Evolutionary conservation across 225 moss, liverwort and hornwort genomes (phyloP).

Genomic region (Physcomitrellopsis africana): DNA sequence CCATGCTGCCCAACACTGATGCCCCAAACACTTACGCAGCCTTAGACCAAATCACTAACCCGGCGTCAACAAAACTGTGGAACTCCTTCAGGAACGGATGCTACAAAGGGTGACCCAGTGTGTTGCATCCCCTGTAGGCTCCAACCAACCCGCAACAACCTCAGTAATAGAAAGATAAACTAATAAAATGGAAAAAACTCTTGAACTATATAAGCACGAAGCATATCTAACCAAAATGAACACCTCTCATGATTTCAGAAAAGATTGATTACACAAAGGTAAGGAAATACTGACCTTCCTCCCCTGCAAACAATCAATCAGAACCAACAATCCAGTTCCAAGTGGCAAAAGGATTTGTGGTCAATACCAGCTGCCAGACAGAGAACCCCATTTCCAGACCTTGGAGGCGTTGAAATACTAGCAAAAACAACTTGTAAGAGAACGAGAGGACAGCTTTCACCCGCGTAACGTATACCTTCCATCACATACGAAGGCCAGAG

Average conservation of each 20-base stretch:
- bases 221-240: constrained; percentile 31
- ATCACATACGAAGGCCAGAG: constrained; percentile 47
- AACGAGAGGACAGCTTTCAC: constrained; percentile 39
- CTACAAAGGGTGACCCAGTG: constrained; percentile 65
- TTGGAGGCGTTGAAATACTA: constrained; percentile 8
- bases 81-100: constrained; percentile 63
- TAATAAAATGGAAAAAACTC: constrained; percentile 34
- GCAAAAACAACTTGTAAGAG: constrained; percentile 15
- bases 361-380: constrained; percentile 53
- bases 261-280: constrained; percentile 44
- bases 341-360: constrained; percentile 33
- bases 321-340: constrained; percentile 66
- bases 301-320: constrained; percentile 67
- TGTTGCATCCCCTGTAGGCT: constrained; percentile 72
- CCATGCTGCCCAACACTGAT: constrained; percentile 50
- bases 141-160: constrained; percentile 67
- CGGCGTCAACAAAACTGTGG: constrained; percentile 53
- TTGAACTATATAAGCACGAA: constrained; percentile 36
- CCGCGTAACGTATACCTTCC: constrained; percentile 52
- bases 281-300: constrained; percentile 62
- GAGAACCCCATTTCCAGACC: constrained; percentile 50
- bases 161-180: constrained; percentile 54
- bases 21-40: constrained; percentile 38
- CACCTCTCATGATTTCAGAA: constrained; percentile 33
- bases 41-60: constrained; percentile 49